Evolutionary conservation across 2,329 filamentous ascomycete species (phyloP).

Genomic region (Aspergillus quadrilineatus): DNA sequence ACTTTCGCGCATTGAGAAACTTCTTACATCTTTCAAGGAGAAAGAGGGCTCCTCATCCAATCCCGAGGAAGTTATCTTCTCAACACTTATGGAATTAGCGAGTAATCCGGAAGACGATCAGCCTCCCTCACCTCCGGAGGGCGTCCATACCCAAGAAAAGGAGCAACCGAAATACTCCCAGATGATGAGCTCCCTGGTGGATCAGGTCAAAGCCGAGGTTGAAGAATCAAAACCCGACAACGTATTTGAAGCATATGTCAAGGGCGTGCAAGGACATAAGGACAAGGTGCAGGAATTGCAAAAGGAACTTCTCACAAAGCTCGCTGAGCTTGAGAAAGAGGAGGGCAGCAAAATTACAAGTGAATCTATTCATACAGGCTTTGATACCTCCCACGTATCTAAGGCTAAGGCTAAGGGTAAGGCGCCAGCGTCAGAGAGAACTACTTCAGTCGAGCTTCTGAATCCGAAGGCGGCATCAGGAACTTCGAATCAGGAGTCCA

Average conservation of each 20-base stretch:
- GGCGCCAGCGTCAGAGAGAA: conserved; percentile 42
- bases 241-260: conserved; percentile 72
- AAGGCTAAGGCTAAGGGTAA: conserved; percentile 59
- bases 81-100: conserved; percentile 79
- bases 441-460: conserved; percentile 64
- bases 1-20: conserved; percentile 74
- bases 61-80: conserved; percentile 82
- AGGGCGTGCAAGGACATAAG: conserved; percentile 74
- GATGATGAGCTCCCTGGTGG: conserved; percentile 97
- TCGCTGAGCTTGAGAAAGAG: conserved; percentile 79
- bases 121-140: conserved; percentile 72
- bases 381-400: conserved; percentile 79
- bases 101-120: conserved; percentile 70
- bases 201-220: conserved; percentile 85
- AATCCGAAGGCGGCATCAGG: conserved; percentile 59
- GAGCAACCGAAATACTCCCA: conserved; percentile 83
- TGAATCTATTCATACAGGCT: conserved; percentile 82
- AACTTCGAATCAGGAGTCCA: conserved; percentile 44
- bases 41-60: conserved; percentile 66
- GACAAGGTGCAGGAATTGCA: conserved; percentile 77
- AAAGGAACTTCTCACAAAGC: conserved; percentile 68
- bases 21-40: conserved; percentile 71
- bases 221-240: conserved; percentile 70
- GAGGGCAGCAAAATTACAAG: conserved; percentile 91
- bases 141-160: conserved; percentile 72